Evolutionary conservation across 805 yeast species (phyloP), one percentile per base, ranked within the genome.

Genomic region (Starmerella lactis-condensi): DNA sequence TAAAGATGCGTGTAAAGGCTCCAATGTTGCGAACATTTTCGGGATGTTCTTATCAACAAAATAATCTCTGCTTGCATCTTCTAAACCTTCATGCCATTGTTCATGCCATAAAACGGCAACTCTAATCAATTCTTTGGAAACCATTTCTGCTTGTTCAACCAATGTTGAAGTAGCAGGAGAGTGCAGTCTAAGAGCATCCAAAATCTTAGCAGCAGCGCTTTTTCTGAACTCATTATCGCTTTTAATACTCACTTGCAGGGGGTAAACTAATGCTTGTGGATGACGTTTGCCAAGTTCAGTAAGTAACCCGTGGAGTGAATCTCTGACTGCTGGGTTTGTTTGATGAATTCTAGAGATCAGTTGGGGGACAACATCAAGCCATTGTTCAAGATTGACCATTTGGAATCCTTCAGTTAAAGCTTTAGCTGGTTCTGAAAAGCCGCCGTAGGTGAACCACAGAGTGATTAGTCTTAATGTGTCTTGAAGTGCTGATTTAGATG

Each of bases 91-190:
- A 44, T 82, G 83, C 98, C 99, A 89, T 50, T 76, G 75, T 47
- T 89, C 99, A 47, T 82, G 93, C 95, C 98, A 83, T 37, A 89
- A 56, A 3, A 85, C 94, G 1, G 96, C 94, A 12, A 82, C 93
- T 42, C 96, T 62, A 39, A 89, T 83, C 34, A 89, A 65, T 48
- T 89, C 98, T 42, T 72, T 73, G 56, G 93, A 77, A n/a, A 89
- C 95, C 33, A 83, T 53, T 43, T 82, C 94, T 0, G 95, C 83
- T 50, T 89, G 96, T 39, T 75, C 82, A 17, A 89, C 94, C 37
- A 89, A 58, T 0, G 60, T 56, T 0, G 95, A 67, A 26, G 93
- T 77, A 15, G 41, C 26, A 4, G 43, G 31, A 17, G 35, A 36
- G 44, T 89, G 95, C 3, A 74, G 64, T 41, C 92, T 62, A 92